These are phyloP conservation scores for Umbelopsis sp. DNA, from an alignment of 192 early-diverging fungal genomes.

Conservation along the genomic window DNA sequence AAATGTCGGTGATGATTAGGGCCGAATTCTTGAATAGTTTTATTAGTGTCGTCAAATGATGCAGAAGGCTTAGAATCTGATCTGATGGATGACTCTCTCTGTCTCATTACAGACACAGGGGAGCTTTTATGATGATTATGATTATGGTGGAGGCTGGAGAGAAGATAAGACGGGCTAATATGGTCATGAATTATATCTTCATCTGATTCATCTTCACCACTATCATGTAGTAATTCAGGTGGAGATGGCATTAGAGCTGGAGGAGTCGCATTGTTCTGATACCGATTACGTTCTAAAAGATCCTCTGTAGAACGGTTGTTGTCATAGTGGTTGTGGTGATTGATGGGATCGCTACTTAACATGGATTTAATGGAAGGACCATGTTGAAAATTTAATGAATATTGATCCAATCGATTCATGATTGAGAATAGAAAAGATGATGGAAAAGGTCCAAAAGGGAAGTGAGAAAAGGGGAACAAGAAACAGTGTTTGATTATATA, in stretches of 20 bases:
- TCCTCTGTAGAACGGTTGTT: not conserved
- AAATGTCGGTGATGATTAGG: not conserved
- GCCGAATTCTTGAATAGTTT: not conserved
- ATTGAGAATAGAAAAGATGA: not conserved
- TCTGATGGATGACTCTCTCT: slow-evolving; percentile 5
- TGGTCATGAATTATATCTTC: slow-evolving; percentile 22
- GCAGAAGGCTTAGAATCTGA: not conserved
- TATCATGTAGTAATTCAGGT: slow-evolving; percentile 35
- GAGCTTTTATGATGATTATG: not conserved
- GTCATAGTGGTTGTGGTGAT: not conserved
- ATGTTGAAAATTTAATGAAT: not conserved
- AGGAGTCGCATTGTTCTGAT: not conserved
- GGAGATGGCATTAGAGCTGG: slow-evolving; percentile 25
- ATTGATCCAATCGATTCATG: not conserved
- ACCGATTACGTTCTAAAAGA: not conserved
- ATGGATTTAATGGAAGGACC: not conserved
- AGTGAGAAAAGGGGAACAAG: not conserved
- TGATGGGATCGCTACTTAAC: not conserved
- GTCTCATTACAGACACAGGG: not conserved
- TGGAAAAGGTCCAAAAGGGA: not conserved
- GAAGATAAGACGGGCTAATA: not conserved
- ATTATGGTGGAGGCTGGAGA: not conserved
- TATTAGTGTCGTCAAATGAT: not conserved
- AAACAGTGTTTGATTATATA: not conserved
- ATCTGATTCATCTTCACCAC: slow-evolving; percentile 33